Base-by-base conservation (phyloP, 352 stramenopile genomes). In the Phytophthora sansomeana region DNA sequence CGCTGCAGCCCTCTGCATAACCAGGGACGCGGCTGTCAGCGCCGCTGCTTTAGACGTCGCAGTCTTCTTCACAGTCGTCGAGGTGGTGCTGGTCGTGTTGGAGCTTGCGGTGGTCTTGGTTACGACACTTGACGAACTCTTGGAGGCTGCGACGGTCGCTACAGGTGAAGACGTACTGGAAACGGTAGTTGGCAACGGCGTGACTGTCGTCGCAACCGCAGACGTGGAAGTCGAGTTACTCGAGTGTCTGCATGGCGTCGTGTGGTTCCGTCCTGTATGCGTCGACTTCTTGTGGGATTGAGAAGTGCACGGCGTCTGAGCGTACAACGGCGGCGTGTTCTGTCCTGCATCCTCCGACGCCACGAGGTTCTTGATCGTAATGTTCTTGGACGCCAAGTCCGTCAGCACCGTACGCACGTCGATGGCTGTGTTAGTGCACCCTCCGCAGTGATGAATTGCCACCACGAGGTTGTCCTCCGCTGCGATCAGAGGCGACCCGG, bases 361-460 rank as follows among this genome's bases (percentile, higher is more conserved):
- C 11, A 82, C 50, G 32, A 85, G 50, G 46, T 85, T 72, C 32
- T 61, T 46, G 35, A 82, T 79, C 6, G 68, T 69, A 26, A 85
- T 70, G 36, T 65, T 76, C 41, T 80, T 74, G 2, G 14, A 24
- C 9, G 46, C 32, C 67, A 88, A 67, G 35, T 86, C 79, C 0
- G 24, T 48, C 16, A 88, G 49, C 35, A 88, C 61, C 24, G 68
- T 74, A 7, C 68, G 74, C 14, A 82, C 65, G 14, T 86, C 63
- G 24, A 86, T 73, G 0, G 74, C 77, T 9, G 64, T 69, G 49
- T 87, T 89, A 28, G 44, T 58, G 55, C 81, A 90, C 21, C 71
- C 77, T 0, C 81, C 79, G 32, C 81, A 90, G 53, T 88, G 78
- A 35, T 90, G 81, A 28, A 90, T 74, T 0, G 67, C 81, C 7